These are phyloP conservation scores for Hypoxylon subgilvum DNA, from an alignment of 495 filamentous ascomycete genomes.

Conservation along the genomic window DNA sequence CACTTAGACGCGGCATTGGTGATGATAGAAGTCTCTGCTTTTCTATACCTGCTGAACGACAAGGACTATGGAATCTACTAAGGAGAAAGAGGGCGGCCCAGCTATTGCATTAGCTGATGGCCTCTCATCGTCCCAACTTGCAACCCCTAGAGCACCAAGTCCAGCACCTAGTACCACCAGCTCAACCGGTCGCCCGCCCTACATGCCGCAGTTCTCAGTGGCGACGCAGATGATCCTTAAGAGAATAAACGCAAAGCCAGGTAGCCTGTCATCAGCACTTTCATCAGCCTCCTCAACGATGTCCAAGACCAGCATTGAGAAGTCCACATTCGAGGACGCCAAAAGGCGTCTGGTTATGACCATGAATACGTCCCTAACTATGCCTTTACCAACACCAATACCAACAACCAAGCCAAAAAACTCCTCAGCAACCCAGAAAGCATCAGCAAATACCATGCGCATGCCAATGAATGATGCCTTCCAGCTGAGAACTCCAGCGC, in stretches of 20 bases:
- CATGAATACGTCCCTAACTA: slow-evolving; percentile 57
- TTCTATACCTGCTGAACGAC: background rate
- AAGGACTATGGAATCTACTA: slow-evolving; percentile 13
- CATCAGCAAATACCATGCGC: slow-evolving; percentile 14
- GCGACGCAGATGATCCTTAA: slow-evolving; percentile 65
- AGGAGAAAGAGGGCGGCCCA: slow-evolving; percentile 8
- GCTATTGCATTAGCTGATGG: background rate
- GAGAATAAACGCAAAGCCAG: slow-evolving; percentile 53
- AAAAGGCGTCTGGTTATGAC: slow-evolving; percentile 54
- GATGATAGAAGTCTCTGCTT: background rate
- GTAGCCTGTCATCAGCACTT: slow-evolving; percentile 44
- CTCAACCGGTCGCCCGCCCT: slow-evolving; percentile 43
- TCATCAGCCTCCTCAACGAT: slow-evolving; percentile 42
- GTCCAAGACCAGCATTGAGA: slow-evolving; percentile 42
- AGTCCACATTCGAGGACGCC: slow-evolving; percentile 54
- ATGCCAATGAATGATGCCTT: slow-evolving; percentile 34
- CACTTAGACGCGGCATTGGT: background rate
- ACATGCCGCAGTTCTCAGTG: slow-evolving; percentile 60
- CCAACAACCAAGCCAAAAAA: too few relatives aligned
- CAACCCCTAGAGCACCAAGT: slow-evolving; percentile 25
- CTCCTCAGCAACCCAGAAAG: background rate
- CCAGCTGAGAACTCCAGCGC: slow-evolving; percentile 31
- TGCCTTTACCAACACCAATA: slow-evolving; percentile 49
- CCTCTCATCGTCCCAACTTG: background rate
- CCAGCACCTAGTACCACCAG: slow-evolving; percentile 25